Percentiles rank a stretch among this genome's conserved stretches.
Conservation (phyloP, 495 filamentous ascomycete genomes). For the Lineolata rhizophorae region DNA sequence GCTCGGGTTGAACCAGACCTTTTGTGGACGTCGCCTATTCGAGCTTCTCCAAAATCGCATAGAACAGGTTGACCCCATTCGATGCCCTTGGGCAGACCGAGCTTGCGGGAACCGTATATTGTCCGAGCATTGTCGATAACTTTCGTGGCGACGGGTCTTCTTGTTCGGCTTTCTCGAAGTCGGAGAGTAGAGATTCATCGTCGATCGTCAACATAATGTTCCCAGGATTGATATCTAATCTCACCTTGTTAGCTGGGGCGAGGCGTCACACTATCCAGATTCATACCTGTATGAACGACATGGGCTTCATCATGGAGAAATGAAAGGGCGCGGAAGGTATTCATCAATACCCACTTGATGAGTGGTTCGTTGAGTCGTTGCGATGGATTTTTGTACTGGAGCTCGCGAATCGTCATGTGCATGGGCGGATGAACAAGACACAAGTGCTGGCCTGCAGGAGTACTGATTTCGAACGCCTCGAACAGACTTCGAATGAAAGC, state of each 20-base stretch:
- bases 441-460: slow-evolving; percentile 6
- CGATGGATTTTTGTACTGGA: slow-evolving; percentile 7
- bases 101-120: slow-evolving; percentile 7
- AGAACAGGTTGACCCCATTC: slow-evolving; percentile 8
- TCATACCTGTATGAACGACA: slow-evolving; percentile 8
- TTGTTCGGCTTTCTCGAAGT: slow-evolving; percentile 6
- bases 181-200: slow-evolving; percentile 5
- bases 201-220: slow-evolving; percentile 7
- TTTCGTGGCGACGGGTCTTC: slow-evolving; percentile 7
- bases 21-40: slow-evolving; percentile 6
- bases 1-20: slow-evolving; percentile 7
- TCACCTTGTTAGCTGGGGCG: slow-evolving; percentile 1
- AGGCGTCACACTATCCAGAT: slow-evolving; percentile 1
- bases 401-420: slow-evolving; percentile 9
- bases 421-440: slow-evolving; percentile 9
- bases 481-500: slow-evolving; percentile 6
- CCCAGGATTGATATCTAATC: slow-evolving; percentile 7
- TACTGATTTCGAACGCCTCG: slow-evolving; percentile 5
- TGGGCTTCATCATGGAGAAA: slow-evolving; percentile 9
- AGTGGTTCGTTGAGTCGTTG: slow-evolving; percentile 4
- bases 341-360: slow-evolving; percentile 5
- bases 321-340: slow-evolving; percentile 5
- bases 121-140: slow-evolving; percentile 7
- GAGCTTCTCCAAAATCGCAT: slow-evolving; percentile 10
- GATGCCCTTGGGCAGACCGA: slow-evolving; percentile 4